These are phyloP conservation scores for Isabelozyma pseudorhagii DNA, from an alignment of 805 yeast genomes.

Conservation along the genomic window DNA sequence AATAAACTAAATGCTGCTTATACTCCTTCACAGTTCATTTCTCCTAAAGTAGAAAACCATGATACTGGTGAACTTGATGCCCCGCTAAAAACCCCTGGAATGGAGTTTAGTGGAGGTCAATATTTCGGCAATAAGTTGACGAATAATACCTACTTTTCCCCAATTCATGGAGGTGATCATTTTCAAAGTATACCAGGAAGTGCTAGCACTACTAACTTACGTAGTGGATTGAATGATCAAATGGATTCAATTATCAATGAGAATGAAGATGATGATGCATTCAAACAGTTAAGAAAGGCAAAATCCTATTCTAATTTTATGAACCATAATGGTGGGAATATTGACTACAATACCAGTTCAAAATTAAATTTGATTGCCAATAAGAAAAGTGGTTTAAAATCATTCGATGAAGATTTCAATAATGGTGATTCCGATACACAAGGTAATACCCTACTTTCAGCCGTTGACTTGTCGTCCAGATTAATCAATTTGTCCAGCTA, in stretches of 20 bases:
- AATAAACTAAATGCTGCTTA: slow-evolving; percentile 26
- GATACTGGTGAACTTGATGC: slow-evolving; percentile 19
- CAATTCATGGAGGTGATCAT: slow-evolving; percentile 5
- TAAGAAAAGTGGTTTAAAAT: background rate
- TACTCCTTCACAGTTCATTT: slow-evolving; percentile 21
- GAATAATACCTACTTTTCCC: slow-evolving; percentile 10
- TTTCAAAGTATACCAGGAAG: slow-evolving; percentile 1
- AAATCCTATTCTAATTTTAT: slow-evolving; percentile 22
- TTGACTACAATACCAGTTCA: background rate
- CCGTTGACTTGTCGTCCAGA: background rate
- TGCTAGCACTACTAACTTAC: background rate
- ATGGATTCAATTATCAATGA: slow-evolving; percentile 32
- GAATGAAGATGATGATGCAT: slow-evolving; percentile 42
- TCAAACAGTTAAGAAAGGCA: slow-evolving; percentile 37
- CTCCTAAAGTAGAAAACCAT: slow-evolving; percentile 18
- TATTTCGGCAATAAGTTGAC: background rate
- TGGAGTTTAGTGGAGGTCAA: background rate
- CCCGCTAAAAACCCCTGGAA: slow-evolving; percentile 17
- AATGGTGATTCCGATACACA: background rate
- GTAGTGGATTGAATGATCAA: slow-evolving; percentile 18
- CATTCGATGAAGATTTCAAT: background rate
- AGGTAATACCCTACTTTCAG: background rate
- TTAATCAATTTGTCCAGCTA: background rate
- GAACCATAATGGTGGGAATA: background rate
- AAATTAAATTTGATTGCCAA: slow-evolving; percentile 1